Conservation (phyloP, 305 asterid species). For the Rubia balearica region DNA sequence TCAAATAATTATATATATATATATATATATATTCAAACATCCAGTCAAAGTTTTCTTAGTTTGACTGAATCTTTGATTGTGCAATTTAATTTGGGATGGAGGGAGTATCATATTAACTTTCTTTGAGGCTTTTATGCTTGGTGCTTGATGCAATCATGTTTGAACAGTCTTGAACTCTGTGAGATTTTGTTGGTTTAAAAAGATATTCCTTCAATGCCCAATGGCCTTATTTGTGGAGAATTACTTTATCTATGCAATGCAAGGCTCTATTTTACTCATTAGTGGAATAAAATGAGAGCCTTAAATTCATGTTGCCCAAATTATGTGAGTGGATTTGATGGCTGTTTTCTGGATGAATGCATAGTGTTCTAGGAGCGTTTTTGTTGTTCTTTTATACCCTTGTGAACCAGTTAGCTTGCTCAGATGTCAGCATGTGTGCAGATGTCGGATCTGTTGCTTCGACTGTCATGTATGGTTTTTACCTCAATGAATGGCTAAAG, state of each 20-base stretch:
- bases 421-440: conserved; percentile 24
- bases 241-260: background rate
- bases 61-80: too few species aligned
- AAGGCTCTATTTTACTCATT: conserved; percentile 2
- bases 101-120: background rate
- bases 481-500: conserved; percentile 42
- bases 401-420: conserved; percentile 2
- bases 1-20: too few species aligned
- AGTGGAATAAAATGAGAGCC: background rate
- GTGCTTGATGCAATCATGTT: background rate
- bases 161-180: background rate
- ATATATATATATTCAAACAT: too few species aligned
- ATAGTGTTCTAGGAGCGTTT: background rate
- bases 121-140: background rate
- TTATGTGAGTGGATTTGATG: background rate
- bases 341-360: background rate
- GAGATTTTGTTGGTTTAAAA: background rate
- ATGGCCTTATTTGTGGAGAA: background rate
- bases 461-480: conserved; percentile 68
- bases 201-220: background rate
- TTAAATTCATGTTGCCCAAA: background rate
- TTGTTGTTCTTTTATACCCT: background rate
- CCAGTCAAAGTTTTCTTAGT: too few species aligned
- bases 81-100: too few species aligned
- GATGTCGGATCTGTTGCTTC: conserved; percentile 80